Base-by-base conservation (phyloP, 140 eudicot genomes). In the Anethum foeniculum region DNA sequence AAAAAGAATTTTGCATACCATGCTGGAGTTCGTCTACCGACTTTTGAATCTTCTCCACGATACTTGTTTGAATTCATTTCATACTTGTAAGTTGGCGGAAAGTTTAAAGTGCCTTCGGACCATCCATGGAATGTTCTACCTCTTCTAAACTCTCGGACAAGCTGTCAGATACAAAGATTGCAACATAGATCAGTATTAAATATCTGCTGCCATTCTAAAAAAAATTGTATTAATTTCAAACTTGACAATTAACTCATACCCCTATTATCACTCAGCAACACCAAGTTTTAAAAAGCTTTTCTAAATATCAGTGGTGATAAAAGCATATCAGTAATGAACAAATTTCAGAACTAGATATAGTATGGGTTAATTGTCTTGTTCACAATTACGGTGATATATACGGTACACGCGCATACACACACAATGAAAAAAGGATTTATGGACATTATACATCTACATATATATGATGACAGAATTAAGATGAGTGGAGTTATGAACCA, bases 11-110 rank as follows among this genome's bases (percentile, higher is more conserved):
- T 7, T 28, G 23, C 81, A 81, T 88, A 90, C 95, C 92, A 90
- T 81, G 95, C 90, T 2, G 95, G 95, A n/a, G 88, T 84, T 25
- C 90, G 81, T 81, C 86, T 88, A 28, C 89, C 92, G 30, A 23
- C 84, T 79, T 83, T 86, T 49, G 85, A 77, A 81, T 86, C 84
- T 64, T 83, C 83, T 16, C 89, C 90, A n/a, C 56, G 51, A 65
- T 86, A 90, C 78, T 47, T 83, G 34, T 88, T 85, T 56, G 90
- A 83, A 77, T 88, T 83, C 23, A 82, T 68, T 79, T 84, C 89
- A 51, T 88, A 90, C 81, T 90, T 90, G 79, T 90, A 90, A 54
- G 95, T 90, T 56, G 95, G 92, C n/a, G 90, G 86, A 81, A 88
- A 90, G 80, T 77, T 83, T 39, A 90, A 76, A 39, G 81, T 12